Conservation (phyloP, 768 basidiomycete species). For the Lactarius psammicola region DNA sequence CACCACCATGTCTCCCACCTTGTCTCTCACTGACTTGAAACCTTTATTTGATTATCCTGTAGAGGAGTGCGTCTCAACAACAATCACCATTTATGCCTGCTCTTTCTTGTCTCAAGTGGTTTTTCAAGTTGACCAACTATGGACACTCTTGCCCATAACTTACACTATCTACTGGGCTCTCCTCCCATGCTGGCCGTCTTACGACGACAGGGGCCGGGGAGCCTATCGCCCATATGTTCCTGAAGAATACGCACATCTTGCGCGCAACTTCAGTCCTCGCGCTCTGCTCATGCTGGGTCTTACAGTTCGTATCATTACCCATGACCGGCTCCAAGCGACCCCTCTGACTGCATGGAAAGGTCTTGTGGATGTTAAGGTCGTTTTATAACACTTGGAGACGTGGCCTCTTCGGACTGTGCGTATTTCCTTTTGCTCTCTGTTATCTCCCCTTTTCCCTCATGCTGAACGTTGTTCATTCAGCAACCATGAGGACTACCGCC, state of each 20-base stretch:
- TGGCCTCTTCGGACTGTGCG: conserved; percentile 73
- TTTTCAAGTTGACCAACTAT: conserved; percentile 82
- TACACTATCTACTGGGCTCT: conserved; percentile 84
- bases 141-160: conserved; percentile 74
- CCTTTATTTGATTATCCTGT: conserved; percentile 52
- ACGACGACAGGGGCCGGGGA: conserved; percentile 35
- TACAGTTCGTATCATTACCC: conserved; percentile 43
- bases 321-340: not conserved
- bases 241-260: conserved; percentile 37
- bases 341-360: conserved; percentile 30
- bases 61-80: conserved; percentile 54
- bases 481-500: conserved; percentile 89
- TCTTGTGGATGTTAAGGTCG: conserved; percentile 65
- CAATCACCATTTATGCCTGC: conserved; percentile 50
- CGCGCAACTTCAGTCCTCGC: conserved; percentile 59
- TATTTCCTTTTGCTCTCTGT: conserved; percentile 9
- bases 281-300: conserved; percentile 74
- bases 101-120: conserved; percentile 74
- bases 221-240: conserved; percentile 60
- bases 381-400: conserved; percentile 82
- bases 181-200: conserved; percentile 54
- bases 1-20: not conserved
- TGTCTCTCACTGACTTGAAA: not conserved
- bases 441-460: not conserved
- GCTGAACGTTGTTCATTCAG: conserved; percentile 37